These are phyloP conservation scores for Trichoderma sp. DNA, from an alignment of 2,329 filamentous ascomycete species.

Conservation along the genomic window DNA sequence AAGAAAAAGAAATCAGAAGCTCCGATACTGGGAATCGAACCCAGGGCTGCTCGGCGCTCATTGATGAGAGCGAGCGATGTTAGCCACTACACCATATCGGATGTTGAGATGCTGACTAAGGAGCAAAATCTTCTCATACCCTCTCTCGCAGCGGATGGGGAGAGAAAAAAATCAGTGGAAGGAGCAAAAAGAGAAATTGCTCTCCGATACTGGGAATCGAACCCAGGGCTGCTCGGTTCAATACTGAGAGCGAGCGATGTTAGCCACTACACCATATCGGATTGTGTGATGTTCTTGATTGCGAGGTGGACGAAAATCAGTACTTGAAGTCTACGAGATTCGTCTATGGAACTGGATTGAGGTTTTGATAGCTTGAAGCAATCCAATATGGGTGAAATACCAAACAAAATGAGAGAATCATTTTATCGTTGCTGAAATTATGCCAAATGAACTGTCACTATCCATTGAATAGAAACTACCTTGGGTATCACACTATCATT, in stretches of 20 bases:
- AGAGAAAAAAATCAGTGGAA: background rate
- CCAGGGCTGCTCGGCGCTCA: constrained; percentile 21
- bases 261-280: constrained; percentile 38
- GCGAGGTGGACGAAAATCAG: rapidly evolving
- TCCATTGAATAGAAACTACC: background rate
- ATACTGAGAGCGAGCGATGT: constrained; percentile 35
- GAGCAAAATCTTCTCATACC: background rate
- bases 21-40: constrained; percentile 24
- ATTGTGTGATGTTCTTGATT: constrained; percentile 17
- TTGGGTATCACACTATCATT: constrained; percentile 1
- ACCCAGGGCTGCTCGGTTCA: constrained; percentile 34
- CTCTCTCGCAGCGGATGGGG: background rate
- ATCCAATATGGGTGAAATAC: background rate
- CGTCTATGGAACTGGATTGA: background rate
- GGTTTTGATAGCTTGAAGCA: background rate
- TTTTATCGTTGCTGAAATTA: background rate
- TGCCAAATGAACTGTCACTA: background rate
- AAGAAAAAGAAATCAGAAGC: background rate
- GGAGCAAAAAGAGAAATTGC: background rate
- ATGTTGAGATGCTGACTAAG: constrained; percentile 19
- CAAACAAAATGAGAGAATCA: background rate
- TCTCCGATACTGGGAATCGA: constrained; percentile 37
- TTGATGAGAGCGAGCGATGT: constrained; percentile 32
- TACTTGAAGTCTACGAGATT: background rate
- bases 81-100: constrained; percentile 39